Conservation (phyloP, 495 filamentous ascomycete genomes). For the Penicillium simplicissimum region DNA sequence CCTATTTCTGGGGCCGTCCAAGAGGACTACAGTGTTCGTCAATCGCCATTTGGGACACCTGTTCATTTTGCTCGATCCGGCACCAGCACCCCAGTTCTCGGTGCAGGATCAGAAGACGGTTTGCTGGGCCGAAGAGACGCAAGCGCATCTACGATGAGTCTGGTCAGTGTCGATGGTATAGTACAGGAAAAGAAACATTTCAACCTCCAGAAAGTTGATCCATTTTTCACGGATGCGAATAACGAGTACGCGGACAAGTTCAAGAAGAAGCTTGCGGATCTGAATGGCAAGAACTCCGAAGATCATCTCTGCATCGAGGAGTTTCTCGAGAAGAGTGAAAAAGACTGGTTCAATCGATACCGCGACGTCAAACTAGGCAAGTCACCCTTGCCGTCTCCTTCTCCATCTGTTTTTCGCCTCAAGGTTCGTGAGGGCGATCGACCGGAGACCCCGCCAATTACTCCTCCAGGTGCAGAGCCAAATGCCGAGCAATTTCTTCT, state of each 20-base stretch:
- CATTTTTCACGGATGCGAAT: slow-evolving; percentile 66
- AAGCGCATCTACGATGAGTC: slow-evolving; percentile 23
- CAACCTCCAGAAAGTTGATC: slow-evolving; percentile 63
- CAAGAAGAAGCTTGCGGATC: slow-evolving; percentile 51
- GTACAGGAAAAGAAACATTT: slow-evolving; percentile 52
- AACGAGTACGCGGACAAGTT: slow-evolving; percentile 59
- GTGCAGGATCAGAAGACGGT: slow-evolving; percentile 53
- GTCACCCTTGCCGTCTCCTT: slow-evolving; percentile 11
- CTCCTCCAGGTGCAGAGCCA: slow-evolving; percentile 40
- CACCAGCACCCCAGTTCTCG: slow-evolving; percentile 21
- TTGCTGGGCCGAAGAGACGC: slow-evolving; percentile 28
- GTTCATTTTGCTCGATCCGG: slow-evolving; percentile 15
- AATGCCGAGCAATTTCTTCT: slow-evolving; percentile 30
- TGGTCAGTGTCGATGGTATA: slow-evolving; percentile 53
- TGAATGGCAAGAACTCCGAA: slow-evolving; percentile 53
- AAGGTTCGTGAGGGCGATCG: slow-evolving; percentile 18
- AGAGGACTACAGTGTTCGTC: slow-evolving; percentile 10
- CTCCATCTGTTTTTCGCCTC: not conserved
- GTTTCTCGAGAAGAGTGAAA: slow-evolving; percentile 62
- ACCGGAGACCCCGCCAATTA: slow-evolving; percentile 53
- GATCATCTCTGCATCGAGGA: slow-evolving; percentile 61
- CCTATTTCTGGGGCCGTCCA: slow-evolving; percentile 5
- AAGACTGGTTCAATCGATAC: slow-evolving; percentile 62
- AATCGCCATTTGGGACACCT: slow-evolving; percentile 18
- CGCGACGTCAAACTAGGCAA: slow-evolving; percentile 51